Conservation (phyloP, 1,284 basidiomycete species). For the Fistulina hepatica region DNA sequence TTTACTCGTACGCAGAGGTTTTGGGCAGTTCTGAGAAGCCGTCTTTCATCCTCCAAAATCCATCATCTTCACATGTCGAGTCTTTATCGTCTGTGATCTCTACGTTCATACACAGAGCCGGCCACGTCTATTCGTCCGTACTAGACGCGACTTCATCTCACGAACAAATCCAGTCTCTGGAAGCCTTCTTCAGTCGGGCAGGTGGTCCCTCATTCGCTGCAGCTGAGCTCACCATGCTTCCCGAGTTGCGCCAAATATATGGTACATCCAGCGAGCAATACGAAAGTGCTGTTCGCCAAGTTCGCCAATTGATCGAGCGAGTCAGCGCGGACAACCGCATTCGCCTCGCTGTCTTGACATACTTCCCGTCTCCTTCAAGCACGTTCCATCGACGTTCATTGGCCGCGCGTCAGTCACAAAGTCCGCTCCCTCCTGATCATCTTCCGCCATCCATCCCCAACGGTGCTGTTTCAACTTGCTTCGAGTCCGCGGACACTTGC, state of each 20-base stretch:
- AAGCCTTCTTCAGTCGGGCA: conserved; percentile 39
- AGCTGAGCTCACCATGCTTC: conserved; percentile 43
- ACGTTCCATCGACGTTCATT: conserved; percentile 24
- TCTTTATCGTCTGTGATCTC: conserved; percentile 41
- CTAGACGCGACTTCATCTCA: conserved; percentile 23
- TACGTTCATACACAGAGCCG: conserved; percentile 46
- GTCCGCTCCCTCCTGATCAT: conserved; percentile 34
- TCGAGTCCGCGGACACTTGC: conserved; percentile 42
- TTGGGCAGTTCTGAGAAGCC: conserved; percentile 34
- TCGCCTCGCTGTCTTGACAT: conserved; percentile 45
- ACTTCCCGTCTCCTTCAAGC: conserved; percentile 21
- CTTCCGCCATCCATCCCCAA: conserved; percentile 44
- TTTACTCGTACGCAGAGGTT: conserved; percentile 29
- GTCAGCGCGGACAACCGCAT: conserved; percentile 29
- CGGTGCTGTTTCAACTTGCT: conserved; percentile 56
- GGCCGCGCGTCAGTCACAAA: conserved; percentile 35
- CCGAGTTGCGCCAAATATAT: conserved; percentile 33
- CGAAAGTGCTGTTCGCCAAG: conserved; percentile 28
- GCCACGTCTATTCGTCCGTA: conserved; percentile 44
- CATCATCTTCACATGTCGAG: conserved; percentile 21
- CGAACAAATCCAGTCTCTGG: conserved; percentile 28
- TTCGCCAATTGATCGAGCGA: conserved; percentile 34
- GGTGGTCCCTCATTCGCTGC: conserved; percentile 44
- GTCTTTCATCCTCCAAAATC: conserved; percentile 29
- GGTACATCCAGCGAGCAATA: conserved; percentile 48